Conservation (phyloP, 2,329 filamentous ascomycete genomes). For the Zasmidium citrigriseum region DNA sequence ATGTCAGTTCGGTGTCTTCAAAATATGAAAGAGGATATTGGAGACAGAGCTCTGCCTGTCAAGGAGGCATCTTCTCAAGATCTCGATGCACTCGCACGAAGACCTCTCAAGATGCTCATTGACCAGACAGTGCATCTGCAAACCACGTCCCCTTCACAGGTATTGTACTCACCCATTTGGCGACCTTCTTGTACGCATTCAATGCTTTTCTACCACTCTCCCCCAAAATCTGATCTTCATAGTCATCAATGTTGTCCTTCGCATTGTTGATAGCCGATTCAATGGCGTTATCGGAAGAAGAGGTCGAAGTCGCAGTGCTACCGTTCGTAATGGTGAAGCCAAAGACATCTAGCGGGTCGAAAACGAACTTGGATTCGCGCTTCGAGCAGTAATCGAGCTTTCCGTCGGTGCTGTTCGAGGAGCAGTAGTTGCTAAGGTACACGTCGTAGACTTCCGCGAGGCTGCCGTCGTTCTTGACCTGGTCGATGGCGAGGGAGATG, state of each 20-base stretch:
- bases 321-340: slow-evolving; percentile 58
- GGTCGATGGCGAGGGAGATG: slow-evolving; percentile 39
- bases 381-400: slow-evolving; percentile 65
- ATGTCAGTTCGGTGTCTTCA: neutral
- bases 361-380: slow-evolving; percentile 74
- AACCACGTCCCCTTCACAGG: neutral
- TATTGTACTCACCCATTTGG: slow-evolving; percentile 40
- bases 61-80: neutral
- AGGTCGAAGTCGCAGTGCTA: slow-evolving; percentile 15
- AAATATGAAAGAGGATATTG: neutral
- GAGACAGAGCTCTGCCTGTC: neutral
- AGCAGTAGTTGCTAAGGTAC: slow-evolving; percentile 85
- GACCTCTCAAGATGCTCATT: no score
- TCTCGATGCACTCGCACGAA: no score
- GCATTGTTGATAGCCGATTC: slow-evolving; percentile 45
- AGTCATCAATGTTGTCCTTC: slow-evolving; percentile 50
- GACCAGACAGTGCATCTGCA: no score
- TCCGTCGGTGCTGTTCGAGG: slow-evolving; percentile 50
- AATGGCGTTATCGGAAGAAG: slow-evolving; percentile 23
- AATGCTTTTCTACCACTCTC: slow-evolving; percentile 66
- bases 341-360: slow-evolving; percentile 68
- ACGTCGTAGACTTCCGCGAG: slow-evolving; percentile 79
- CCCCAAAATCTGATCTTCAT: slow-evolving; percentile 56
- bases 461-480: slow-evolving; percentile 39
- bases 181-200: slow-evolving; percentile 70